Conservation (phyloP, 371 early-diverging fungal species). For the Mucor indicus region DNA sequence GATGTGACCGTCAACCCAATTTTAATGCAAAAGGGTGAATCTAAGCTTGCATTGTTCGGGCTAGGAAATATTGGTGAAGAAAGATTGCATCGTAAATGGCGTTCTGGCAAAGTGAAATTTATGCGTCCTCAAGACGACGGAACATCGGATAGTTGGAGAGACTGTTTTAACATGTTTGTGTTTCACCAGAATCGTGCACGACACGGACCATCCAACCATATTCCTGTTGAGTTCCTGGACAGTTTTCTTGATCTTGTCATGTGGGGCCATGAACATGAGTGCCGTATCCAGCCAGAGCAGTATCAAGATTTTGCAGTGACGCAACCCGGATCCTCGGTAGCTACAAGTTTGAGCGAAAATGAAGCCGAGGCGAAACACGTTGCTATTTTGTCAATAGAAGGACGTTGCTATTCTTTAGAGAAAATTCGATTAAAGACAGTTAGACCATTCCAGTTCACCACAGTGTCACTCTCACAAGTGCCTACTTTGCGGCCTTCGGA, state of each 20-base stretch:
- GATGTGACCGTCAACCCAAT: slow-evolving; percentile 80
- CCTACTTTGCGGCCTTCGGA: slow-evolving; percentile 35
- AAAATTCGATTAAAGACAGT: slow-evolving; percentile 78
- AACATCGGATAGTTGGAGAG: slow-evolving; percentile 62
- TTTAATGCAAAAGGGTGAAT: slow-evolving; percentile 77
- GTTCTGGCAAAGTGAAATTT: slow-evolving; percentile 73
- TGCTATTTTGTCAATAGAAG: slow-evolving; percentile 68
- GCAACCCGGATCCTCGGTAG: slow-evolving; percentile 97
- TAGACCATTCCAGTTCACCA: slow-evolving; percentile 86
- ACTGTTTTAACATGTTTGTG: slow-evolving; percentile 63
- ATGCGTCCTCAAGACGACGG: slow-evolving; percentile 48
- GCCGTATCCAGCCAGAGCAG: slow-evolving; percentile 74
- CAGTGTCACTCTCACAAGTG: slow-evolving; percentile 59
- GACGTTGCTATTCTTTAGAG: slow-evolving; percentile 60
- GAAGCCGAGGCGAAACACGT: slow-evolving; percentile 89
- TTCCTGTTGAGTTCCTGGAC: slow-evolving; percentile 88
- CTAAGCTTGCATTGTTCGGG: slow-evolving; percentile 89
- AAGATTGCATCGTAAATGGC: slow-evolving; percentile 84
- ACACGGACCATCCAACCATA: slow-evolving; percentile 83
- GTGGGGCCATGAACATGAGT: slow-evolving; percentile 99
- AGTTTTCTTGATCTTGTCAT: slow-evolving; percentile 87
- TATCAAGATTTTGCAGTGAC: slow-evolving; percentile 75
- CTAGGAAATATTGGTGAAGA: slow-evolving; percentile 97
- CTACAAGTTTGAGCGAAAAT: slow-evolving; percentile 91
- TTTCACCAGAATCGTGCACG: slow-evolving; percentile 90